Base-by-base conservation (phyloP, 805 yeast species). In the Kodamaea fukazawae region DNA sequence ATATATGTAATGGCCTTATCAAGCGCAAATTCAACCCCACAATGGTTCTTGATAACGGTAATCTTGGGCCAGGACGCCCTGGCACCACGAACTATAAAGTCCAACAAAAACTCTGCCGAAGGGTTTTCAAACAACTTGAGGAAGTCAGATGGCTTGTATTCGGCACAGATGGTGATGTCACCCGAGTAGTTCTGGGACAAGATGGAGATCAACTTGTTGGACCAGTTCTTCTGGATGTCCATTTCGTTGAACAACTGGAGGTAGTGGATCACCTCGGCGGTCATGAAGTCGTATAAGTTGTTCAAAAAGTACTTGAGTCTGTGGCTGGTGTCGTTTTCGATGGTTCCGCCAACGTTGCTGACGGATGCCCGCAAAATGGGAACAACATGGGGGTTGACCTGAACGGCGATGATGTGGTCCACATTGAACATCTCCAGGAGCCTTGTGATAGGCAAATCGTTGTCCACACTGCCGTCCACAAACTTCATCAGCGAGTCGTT, bases 361-460 rank as follows among this genome's bases (percentile, higher is more conserved):
- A 81, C 72, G 0, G 89, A 79, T 38, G 81, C 65, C 48, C 80
- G 81, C 50, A 93, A 69, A 36, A 91, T 75, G 0, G 99, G 99
- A 2, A 86, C 86, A 11, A 93, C 95, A 58, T 93, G 99, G 0
- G 97, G 95, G 55, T 93, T 93, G 1, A 93, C 99, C 59, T 93
- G 99, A 33, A 96, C 91, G 0, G 97, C 99, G 50, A 93, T 89
- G 46, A 93, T 90, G 60, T 93, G 96, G 58, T 93, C 96, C 22
- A 93, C 96, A 55, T 93, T 91, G 60, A 93, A 93, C 96, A 93
- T 89, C 57, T 93, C 99, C 14, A 95, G 83, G 15, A 93, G 69
- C 49, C 97, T 75, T 2, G 95, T 75, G 18, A 89, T 83, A 3
- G 99, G 99, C 38, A 93, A 65, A 60, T 93, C 99, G 47, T 87